Conservation (phyloP, 23 red algal genomes). For the Gracilaria gracilis region DNA sequence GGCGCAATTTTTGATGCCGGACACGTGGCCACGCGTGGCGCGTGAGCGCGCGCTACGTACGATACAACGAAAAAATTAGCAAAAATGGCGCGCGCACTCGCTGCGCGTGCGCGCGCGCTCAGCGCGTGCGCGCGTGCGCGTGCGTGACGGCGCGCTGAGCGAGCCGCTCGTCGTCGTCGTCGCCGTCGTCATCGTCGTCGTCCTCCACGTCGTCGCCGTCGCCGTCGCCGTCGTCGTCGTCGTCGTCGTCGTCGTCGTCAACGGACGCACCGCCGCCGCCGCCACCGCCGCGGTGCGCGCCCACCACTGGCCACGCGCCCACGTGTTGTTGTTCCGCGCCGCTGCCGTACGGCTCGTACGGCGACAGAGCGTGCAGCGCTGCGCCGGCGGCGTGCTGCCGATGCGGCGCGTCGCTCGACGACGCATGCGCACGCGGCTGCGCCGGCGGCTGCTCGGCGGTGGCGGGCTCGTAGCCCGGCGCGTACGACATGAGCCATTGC, state of each 20-base stretch:
- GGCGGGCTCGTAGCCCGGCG: constrained; percentile 1
- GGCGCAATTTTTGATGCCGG: neutral
- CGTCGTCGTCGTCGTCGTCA: neutral
- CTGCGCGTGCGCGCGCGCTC: neutral
- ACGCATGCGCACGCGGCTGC: neutral
- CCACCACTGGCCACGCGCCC: neutral
- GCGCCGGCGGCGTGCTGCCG: too few relatives aligned
- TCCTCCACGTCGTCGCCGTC: neutral
- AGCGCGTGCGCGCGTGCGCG: neutral
- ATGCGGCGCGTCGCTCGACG: neutral
- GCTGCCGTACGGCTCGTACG: too few relatives aligned
- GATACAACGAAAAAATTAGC: too few relatives aligned
- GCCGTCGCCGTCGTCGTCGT: neutral
- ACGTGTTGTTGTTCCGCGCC: neutral
- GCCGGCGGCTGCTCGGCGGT: neutral
- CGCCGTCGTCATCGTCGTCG: neutral
- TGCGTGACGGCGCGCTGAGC: neutral
- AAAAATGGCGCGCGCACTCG: neutral
- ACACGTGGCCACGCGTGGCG: neutral
- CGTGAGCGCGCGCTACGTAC: neutral
- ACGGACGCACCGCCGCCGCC: neutral
- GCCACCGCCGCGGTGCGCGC: neutral
- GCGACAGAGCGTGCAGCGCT: too few relatives aligned
- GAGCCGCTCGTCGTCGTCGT: neutral
- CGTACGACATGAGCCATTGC: constrained; percentile 30